phyloP scores from a whole-genome alignment of 148 eudicot genomes.

The Chenopodium album region DNA sequence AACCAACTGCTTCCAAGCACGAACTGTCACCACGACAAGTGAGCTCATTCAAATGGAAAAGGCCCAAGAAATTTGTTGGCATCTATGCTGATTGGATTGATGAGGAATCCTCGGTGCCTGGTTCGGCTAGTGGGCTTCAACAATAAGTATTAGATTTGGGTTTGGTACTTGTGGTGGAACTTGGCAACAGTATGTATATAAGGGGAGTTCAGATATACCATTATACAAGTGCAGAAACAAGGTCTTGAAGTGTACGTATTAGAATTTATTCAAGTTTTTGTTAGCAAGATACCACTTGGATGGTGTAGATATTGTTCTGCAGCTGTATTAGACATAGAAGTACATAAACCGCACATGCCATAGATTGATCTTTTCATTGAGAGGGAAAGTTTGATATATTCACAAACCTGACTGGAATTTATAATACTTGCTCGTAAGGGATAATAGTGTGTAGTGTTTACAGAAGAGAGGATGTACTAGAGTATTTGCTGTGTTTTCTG shows the following conservation, averaged over 20 bases:
- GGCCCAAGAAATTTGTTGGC: conserved; percentile 16
- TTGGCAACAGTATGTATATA: not conserved
- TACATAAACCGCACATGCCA: not conserved
- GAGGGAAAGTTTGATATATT: not conserved
- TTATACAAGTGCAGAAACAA: not conserved
- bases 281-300: not conserved
- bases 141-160: not conserved
- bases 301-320: conserved; percentile 16
- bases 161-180: not conserved
- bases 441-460: no score
- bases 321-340: conserved; percentile 2
- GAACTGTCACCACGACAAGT: not conserved
- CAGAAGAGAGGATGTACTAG: no score
- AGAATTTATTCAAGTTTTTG: conserved; percentile 13
- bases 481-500: no score
- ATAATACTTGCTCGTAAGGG: no score
- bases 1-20: conserved; percentile 2
- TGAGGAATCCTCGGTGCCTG: conserved; percentile 2
- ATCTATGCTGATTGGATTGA: conserved; percentile 37
- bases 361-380: not conserved
- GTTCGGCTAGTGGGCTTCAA: not conserved
- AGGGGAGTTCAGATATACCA: not conserved
- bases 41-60: conserved; percentile 15
- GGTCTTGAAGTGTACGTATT: no score
- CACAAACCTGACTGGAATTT: no score